Percentiles rank a stretch among this genome's conserved stretches.
Evolutionary conservation across 371 early-diverging fungal species (phyloP).

Genomic region (Mortierella sp.): DNA sequence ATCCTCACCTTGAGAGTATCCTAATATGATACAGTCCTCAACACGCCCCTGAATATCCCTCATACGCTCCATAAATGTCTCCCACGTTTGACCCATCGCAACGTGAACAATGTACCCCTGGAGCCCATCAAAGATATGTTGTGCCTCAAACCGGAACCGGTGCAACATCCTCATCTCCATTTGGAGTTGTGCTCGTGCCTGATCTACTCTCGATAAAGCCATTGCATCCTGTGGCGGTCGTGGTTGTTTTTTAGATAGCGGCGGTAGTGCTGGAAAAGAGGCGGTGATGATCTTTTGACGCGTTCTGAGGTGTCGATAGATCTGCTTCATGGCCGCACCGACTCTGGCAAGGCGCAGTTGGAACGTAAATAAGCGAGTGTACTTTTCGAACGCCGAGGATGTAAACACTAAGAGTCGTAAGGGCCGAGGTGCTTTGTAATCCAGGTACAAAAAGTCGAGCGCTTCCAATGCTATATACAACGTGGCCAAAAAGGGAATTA

Average conservation of each 20-base stretch:
- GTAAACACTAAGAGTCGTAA: slow-evolving; percentile 63
- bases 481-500: background rate
- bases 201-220: background rate
- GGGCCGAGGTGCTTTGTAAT: slow-evolving; percentile 64
- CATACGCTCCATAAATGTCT: slow-evolving; percentile 60
- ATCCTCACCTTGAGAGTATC: background rate
- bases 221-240: background rate
- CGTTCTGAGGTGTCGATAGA: slow-evolving; percentile 42
- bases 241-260: background rate
- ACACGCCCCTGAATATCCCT: slow-evolving; percentile 28
- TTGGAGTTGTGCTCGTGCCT: background rate
- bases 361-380: slow-evolving; percentile 68
- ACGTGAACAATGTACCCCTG: slow-evolving; percentile 63
- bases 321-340: slow-evolving; percentile 54
- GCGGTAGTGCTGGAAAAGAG: background rate
- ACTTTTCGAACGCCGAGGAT: slow-evolving; percentile 59
- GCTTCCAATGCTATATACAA: slow-evolving; percentile 58
- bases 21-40: slow-evolving; percentile 26
- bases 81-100: slow-evolving; percentile 64
- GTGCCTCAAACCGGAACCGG: slow-evolving; percentile 63
- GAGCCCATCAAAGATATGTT: slow-evolving; percentile 63
- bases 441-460: slow-evolving; percentile 65
- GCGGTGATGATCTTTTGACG: slow-evolving; percentile 11
- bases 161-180: slow-evolving; percentile 43
- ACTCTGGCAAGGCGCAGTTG: slow-evolving; percentile 61